phyloP scores from a whole-genome alignment of 371 early-diverging fungal species.

The Neoconidiobolus thromboides region DNA sequence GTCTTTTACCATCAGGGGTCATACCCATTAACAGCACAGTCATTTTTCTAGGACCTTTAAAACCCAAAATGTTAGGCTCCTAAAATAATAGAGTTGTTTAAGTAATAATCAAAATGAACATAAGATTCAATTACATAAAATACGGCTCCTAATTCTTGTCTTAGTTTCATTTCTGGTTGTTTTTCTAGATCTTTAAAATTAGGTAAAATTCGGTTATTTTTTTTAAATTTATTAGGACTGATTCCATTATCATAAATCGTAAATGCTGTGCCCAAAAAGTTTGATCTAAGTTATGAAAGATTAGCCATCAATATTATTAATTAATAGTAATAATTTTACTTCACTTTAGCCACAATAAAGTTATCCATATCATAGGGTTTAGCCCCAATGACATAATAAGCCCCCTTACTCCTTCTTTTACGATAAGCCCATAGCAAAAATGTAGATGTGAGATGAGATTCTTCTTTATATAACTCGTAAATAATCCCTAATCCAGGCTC shows the following conservation, averaged over 20 bases:
- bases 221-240: slow-evolving; percentile 21
- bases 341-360: slow-evolving; percentile 34
- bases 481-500: slow-evolving; percentile 24
- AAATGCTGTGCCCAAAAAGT: slow-evolving; percentile 76
- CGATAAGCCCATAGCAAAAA: no score
- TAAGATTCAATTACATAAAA: slow-evolving; percentile 33
- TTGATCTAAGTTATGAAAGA: slow-evolving; percentile 29
- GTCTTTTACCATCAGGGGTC: slow-evolving; percentile 37
- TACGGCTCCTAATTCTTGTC: slow-evolving; percentile 60
- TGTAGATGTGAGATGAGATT: slow-evolving; percentile 5
- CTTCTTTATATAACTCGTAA: slow-evolving; percentile 55
- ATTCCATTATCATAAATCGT: slow-evolving; percentile 47
- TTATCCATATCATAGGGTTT: slow-evolving; percentile 5
- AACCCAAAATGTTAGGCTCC: slow-evolving; percentile 77
- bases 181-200: no score
- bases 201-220: neutral
- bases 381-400: no score
- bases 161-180: slow-evolving; percentile 6
- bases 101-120: neutral
- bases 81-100: slow-evolving; percentile 9
- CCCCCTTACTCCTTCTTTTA: no score
- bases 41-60: slow-evolving; percentile 87
- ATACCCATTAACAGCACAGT: slow-evolving; percentile 59
- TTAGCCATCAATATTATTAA: slow-evolving; percentile 4
- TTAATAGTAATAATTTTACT: slow-evolving; percentile 14